Conservation (phyloP, 2,329 filamentous ascomycete species). For the Paracoccidioides lutzii region DNA sequence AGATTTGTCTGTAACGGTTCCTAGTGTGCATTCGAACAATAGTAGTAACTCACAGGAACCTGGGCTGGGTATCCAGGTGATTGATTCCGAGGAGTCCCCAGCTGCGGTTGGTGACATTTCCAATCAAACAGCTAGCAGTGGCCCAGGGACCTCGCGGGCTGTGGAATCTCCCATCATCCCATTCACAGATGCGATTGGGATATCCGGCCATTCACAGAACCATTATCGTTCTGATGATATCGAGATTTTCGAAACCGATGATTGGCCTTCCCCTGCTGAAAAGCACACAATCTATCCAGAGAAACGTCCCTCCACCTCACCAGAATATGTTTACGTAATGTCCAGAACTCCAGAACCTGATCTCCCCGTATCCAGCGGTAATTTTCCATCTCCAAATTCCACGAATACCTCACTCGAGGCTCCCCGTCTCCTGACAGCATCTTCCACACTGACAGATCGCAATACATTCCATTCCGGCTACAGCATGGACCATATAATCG, state of each 20-base stretch:
- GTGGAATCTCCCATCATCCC: constrained; percentile 8
- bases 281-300: constrained; percentile 20
- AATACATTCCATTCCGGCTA: constrained; percentile 22
- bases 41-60: not conserved
- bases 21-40: not conserved
- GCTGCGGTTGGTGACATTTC: constrained; percentile 1
- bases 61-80: constrained; percentile 12
- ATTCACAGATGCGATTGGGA: constrained; percentile 3
- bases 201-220: constrained; percentile 1
- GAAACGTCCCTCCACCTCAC: constrained; percentile 31
- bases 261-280: constrained; percentile 12
- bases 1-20: constrained; percentile 1
- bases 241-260: constrained; percentile 21
- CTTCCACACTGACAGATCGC: constrained; percentile 30
- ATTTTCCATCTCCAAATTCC: constrained; percentile 34
- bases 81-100: constrained; percentile 7
- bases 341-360: constrained; percentile 29
- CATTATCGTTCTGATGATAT: constrained; percentile 13
- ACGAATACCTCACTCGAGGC: constrained; percentile 30
- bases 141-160: constrained; percentile 3
- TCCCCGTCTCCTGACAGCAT: constrained; percentile 29
- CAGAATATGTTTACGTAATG: constrained; percentile 27
- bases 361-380: constrained; percentile 27
- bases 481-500: constrained; percentile 24
- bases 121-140: constrained; percentile 2